A percentile compares a stretch with the other conserved stretches of the same genome.
Evolutionary conservation across 176 grass and related monocot genomes (phyloP).

Genomic region (Aegilops umbellulata): DNA sequence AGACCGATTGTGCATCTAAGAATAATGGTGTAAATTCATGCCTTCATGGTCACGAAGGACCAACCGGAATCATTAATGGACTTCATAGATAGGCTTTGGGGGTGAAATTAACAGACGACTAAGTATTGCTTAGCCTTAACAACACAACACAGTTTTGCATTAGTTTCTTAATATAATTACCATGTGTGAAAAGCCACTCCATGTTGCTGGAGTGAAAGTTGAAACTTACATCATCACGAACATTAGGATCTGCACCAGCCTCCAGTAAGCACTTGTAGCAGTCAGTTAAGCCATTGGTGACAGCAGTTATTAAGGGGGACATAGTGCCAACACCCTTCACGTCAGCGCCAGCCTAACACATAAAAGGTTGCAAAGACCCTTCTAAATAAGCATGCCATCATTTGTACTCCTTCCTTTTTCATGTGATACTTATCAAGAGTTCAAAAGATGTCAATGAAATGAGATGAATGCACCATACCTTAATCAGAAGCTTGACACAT

Average conservation of each 20-base stretch:
- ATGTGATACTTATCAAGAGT: no score
- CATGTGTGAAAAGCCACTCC: neutral
- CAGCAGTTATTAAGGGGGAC: conserved; percentile 24
- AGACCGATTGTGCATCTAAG: no score
- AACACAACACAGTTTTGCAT: no score
- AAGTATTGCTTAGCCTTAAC: no score
- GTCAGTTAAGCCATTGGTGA: conserved; percentile 23
- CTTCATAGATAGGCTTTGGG: no score
- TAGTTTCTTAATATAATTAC: neutral
- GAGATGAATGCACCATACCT: neutral
- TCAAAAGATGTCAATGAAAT: no score
- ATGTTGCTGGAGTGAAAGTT: neutral
- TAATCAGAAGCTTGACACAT: conserved; percentile 31
- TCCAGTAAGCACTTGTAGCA: conserved; percentile 26
- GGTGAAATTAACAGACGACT: no score
- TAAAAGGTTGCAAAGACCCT: neutral
- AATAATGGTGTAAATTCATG: no score
- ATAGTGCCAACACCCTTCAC: conserved; percentile 28
- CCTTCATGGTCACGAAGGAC: no score
- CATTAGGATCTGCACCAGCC: conserved; percentile 41
- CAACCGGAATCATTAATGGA: no score
- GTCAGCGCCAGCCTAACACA: conserved; percentile 41
- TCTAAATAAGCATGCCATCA: conserved; percentile 9
- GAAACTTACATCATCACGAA: conserved; percentile 34
- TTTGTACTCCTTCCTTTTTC: no score